phyloP scores from a whole-genome alignment of 805 yeast species.

The Cyberlindnera bimundalis region DNA sequence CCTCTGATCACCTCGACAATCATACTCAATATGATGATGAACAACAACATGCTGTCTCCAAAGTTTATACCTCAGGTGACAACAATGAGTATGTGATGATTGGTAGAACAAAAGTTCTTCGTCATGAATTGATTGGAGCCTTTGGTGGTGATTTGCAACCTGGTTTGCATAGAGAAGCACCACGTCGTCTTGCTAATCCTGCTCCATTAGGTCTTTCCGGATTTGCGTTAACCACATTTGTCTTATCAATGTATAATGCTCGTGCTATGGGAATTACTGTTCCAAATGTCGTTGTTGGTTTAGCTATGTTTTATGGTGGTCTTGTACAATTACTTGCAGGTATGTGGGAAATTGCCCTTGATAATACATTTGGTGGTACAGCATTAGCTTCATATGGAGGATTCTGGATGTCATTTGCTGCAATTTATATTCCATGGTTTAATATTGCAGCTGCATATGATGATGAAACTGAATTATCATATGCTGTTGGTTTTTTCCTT shows the following conservation, averaged over 20 bases:
- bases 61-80: slow-evolving; percentile 35
- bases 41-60: slow-evolving; percentile 19
- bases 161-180: slow-evolving; percentile 56
- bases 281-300: slow-evolving; percentile 53
- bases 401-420: slow-evolving; percentile 66
- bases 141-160: slow-evolving; percentile 85
- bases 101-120: slow-evolving; percentile 68
- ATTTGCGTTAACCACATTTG: slow-evolving; percentile 62
- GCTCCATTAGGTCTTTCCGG: slow-evolving; percentile 62
- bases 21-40: slow-evolving; percentile 14
- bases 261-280: slow-evolving; percentile 48
- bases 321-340: slow-evolving; percentile 58
- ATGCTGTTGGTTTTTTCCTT: slow-evolving; percentile 58
- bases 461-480: slow-evolving; percentile 34
- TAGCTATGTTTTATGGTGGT: slow-evolving; percentile 65
- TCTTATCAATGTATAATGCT: slow-evolving; percentile 52
- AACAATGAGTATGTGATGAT: slow-evolving; percentile 66
- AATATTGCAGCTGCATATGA: slow-evolving; percentile 55
- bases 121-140: slow-evolving; percentile 56
- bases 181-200: slow-evolving; percentile 60
- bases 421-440: slow-evolving; percentile 55
- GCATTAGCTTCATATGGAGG: slow-evolving; percentile 64
- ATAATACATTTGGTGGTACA: slow-evolving; percentile 66
- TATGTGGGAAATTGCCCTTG: slow-evolving; percentile 60
- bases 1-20: slow-evolving; percentile 17